A percentile compares a stretch with the other conserved stretches of the same genome.
Evolutionary conservation across 257 asterid genomes (phyloP).

Genomic region (Solanum pimpinellifolium): DNA sequence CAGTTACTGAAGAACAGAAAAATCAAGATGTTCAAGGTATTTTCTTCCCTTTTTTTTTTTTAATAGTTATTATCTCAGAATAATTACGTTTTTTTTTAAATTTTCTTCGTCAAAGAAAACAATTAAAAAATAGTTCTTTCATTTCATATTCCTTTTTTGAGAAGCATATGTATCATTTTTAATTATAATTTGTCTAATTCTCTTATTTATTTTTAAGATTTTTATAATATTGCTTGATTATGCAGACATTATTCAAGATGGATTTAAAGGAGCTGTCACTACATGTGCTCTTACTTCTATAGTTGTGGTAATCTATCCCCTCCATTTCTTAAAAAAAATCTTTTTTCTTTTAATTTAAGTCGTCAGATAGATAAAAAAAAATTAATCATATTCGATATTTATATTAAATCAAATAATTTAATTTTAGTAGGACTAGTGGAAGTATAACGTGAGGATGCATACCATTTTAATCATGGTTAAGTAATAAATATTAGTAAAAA

Average conservation of each 20-base stretch:
- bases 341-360: background rate
- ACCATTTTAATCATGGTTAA: background rate
- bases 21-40: background rate
- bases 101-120: background rate
- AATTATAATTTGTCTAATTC: background rate
- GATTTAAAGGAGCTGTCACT: background rate
- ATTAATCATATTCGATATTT: background rate
- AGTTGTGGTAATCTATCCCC: background rate
- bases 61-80: background rate
- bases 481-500: background rate
- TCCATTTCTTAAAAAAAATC: background rate
- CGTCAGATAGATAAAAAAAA: accelerated
- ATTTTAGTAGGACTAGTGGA: background rate
- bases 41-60: background rate
- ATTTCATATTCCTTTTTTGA: background rate
- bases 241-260: background rate
- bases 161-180: background rate
- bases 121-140: background rate
- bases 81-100: background rate
- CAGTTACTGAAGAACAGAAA: background rate
- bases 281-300: background rate
- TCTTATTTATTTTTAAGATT: background rate
- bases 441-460: background rate
- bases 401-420: background rate
- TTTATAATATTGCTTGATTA: background rate